Evolutionary conservation across 1,284 basidiomycete species (phyloP), one percentile per base, ranked within the genome.

Genomic region (Ceratobasidium sp.): DNA sequence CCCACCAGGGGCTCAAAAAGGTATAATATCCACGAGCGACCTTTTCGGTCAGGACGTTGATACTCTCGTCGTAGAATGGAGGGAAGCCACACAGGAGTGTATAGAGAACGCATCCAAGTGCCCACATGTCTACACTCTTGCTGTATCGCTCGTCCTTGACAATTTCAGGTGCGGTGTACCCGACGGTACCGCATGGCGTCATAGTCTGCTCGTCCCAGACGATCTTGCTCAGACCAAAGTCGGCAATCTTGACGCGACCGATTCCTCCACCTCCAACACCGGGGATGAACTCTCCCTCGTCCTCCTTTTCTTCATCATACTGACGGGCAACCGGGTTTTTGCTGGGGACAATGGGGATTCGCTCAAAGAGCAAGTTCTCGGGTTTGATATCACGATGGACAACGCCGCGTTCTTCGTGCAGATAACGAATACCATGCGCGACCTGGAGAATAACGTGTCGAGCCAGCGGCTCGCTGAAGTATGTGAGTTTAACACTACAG

Each of bases 81-180:
- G 96, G 96, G 87, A 98, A 98, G 71, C 97, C 98, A 83, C 98
- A 99, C n/a, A 99, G 90, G 2, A 99, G 87, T 0, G 98, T 99
- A 86, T 99, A 99, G 4, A 99, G 89, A 28, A 99, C 98, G 85
- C 98, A 99, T 42, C 98, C 98, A 54, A 99, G 87, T 2, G 98
- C 98, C 98, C 98, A 99, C 98, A 99, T 99, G 85, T 99, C 98
- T 77, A 99, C 98, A 82, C 94, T 96, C 87, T 98, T 99, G 84
- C 93, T 96, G 85, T 99, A 99, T 38, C 97, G 91, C 87, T 99
- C 97, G 84, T 99, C 98, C 87, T 99, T 99, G 83, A 99, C 98
- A 80, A 99, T 99, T 86, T 99, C 98, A 1, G 98, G 98, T 3
- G 98, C 98, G 2, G 98, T 99, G 86, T 99, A 99, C 4, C 98